These are phyloP conservation scores for Fusarium neocosmosporiellum DNA, from an alignment of 2,329 filamentous ascomycete species.

Conservation along the genomic window DNA sequence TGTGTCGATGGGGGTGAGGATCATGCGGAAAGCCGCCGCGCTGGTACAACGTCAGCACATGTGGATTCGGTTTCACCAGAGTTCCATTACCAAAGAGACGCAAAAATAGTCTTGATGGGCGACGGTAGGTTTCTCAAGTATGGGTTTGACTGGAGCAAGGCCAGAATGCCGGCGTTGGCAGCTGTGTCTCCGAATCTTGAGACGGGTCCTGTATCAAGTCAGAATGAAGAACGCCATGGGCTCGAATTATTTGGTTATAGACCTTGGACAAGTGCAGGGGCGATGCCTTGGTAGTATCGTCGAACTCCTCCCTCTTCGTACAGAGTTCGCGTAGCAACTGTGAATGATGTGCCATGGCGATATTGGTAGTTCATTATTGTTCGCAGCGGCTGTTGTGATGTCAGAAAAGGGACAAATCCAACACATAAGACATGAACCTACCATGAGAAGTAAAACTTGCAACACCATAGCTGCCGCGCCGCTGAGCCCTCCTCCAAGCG, in stretches of 20 bases:
- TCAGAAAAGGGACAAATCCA: not conserved
- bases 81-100: conserved; percentile 52
- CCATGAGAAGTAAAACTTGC: conserved; percentile 61
- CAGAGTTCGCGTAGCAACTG: conserved; percentile 52
- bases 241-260: accelerated
- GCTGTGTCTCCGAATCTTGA: conserved; percentile 61
- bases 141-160: conserved; percentile 58
- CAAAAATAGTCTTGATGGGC: conserved; percentile 58
- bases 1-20: conserved; percentile 61
- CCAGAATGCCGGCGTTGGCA: conserved; percentile 61
- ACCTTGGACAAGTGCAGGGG: conserved; percentile 59
- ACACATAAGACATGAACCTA: conserved; percentile 22
- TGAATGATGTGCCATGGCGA: conserved; percentile 57
- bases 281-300: conserved; percentile 59
- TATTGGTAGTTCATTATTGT: conserved; percentile 66
- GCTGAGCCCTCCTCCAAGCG: conserved; percentile 59
- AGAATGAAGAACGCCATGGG: accelerated
- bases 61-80: not conserved
- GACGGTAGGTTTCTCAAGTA: conserved; percentile 57
- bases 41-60: conserved; percentile 32
- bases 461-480: conserved; percentile 61
- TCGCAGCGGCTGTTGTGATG: conserved; percentile 52
- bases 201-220: conserved; percentile 50
- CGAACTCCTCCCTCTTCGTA: conserved; percentile 55
- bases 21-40: conserved; percentile 59